These are phyloP conservation scores for Amylostereum areolatum DNA, from an alignment of 1,284 basidiomycete genomes.

Conservation along the genomic window DNA sequence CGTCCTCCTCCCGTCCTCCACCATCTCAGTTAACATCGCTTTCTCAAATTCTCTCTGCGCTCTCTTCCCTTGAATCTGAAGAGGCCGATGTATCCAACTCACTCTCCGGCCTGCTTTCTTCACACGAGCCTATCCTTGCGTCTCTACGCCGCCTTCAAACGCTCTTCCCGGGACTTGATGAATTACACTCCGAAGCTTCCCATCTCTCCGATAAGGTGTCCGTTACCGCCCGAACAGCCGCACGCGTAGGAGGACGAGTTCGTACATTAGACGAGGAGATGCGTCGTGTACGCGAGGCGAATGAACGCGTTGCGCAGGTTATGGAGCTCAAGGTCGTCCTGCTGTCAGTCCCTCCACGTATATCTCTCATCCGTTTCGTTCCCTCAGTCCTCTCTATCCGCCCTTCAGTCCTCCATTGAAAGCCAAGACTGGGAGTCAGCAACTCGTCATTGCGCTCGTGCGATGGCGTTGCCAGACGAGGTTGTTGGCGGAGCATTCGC, in stretches of 20 bases:
- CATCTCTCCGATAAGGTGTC: slow-evolving; percentile 54
- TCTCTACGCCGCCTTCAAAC: slow-evolving; percentile 61
- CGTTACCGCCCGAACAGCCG: slow-evolving; percentile 75
- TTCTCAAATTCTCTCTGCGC: slow-evolving; percentile 61
- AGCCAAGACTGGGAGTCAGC: slow-evolving; percentile 94
- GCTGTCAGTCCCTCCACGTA: neutral
- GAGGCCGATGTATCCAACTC: slow-evolving; percentile 74
- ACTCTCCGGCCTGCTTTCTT: slow-evolving; percentile 68
- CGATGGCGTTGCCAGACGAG: slow-evolving; percentile 76
- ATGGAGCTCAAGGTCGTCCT: slow-evolving; percentile 75
- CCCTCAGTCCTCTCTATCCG: slow-evolving; percentile 69
- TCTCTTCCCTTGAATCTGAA: slow-evolving; percentile 73
- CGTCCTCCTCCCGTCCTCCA: neutral
- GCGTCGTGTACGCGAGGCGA: slow-evolving; percentile 77
- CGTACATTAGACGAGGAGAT: slow-evolving; percentile 88
- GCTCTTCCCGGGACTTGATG: slow-evolving; percentile 61
- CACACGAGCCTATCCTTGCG: slow-evolving; percentile 58
- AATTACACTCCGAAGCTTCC: slow-evolving; percentile 56
- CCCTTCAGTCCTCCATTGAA: slow-evolving; percentile 75
- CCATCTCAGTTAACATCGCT: slow-evolving; percentile 40
- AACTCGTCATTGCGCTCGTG: slow-evolving; percentile 83
- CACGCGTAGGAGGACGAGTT: slow-evolving; percentile 87
- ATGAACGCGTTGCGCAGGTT: slow-evolving; percentile 80
- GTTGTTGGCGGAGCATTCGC: slow-evolving; percentile 86
- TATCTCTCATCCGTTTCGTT: slow-evolving; percentile 2